These are phyloP conservation scores for Wickerhamomyces sp. DNA, from an alignment of 1,139 yeast genomes.

Conservation along the genomic window DNA sequence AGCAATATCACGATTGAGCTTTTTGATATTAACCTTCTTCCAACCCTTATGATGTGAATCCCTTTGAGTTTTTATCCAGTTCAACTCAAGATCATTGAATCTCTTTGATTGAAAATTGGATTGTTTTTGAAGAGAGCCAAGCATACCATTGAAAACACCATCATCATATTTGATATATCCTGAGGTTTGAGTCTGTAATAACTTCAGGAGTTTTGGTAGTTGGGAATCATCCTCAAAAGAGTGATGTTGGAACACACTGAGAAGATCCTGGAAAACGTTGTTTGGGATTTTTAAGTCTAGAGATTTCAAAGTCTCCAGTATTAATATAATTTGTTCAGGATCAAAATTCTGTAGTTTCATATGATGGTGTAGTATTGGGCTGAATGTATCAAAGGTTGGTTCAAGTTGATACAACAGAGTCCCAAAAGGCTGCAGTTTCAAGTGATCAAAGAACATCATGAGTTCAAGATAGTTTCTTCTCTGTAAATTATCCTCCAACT, in stretches of 20 bases:
- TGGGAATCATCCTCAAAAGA: neutral
- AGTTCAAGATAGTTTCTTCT: constrained; percentile 7
- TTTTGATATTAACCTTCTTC: neutral
- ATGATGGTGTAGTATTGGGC: constrained; percentile 9
- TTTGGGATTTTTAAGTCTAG: constrained; percentile 1
- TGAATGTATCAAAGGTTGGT: constrained; percentile 12
- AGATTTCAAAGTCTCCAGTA: constrained; percentile 3
- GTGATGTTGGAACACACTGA: neutral
- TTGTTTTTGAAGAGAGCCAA: neutral
- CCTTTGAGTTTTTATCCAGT: neutral
- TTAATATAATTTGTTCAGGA: constrained; percentile 3
- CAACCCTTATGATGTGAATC: neutral
- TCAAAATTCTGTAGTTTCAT: constrained; percentile 2
- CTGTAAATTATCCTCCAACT: neutral
- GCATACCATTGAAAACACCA: neutral
- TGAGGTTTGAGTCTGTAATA: neutral
- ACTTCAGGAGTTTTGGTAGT: neutral
- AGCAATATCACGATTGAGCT: neutral
- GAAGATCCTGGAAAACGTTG: neutral
- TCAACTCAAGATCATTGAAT: neutral
- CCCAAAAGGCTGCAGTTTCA: constrained; percentile 1
- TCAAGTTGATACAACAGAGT: constrained; percentile 6
- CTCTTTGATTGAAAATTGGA: neutral
- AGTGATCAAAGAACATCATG: constrained; percentile 10
- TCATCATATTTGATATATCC: neutral